Conservation (phyloP, 441 rosid genomes). For the Viola pubescens region DNA sequence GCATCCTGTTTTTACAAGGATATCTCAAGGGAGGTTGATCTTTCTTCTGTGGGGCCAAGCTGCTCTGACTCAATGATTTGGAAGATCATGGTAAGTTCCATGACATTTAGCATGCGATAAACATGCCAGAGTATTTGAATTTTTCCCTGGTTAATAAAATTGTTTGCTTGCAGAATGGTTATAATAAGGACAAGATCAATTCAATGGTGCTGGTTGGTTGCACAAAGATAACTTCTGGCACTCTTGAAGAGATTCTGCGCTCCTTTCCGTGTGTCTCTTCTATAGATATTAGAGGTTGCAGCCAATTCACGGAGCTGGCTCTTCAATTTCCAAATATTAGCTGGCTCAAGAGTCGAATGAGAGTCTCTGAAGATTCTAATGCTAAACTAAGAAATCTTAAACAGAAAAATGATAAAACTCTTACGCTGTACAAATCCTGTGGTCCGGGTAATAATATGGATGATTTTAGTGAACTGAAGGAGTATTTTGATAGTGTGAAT, state of each 20-base stretch:
- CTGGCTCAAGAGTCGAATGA: constrained; percentile 50
- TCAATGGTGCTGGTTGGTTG: constrained; percentile 79
- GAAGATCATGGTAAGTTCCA: constrained; percentile 59
- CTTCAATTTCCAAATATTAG: constrained; percentile 44
- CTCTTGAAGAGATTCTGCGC: constrained; percentile 64
- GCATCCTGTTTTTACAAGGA: constrained; percentile 70
- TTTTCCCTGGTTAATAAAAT: constrained; percentile 21
- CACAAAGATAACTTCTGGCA: constrained; percentile 54
- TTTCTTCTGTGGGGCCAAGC: constrained; percentile 66
- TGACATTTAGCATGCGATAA: constrained; percentile 1
- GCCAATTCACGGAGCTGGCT: constrained; percentile 66
- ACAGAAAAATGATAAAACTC: constrained; percentile 41
- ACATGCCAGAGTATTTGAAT: neutral
- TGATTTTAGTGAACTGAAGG: constrained; percentile 90
- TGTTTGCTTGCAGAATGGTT: constrained; percentile 63
- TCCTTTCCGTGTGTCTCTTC: constrained; percentile 58
- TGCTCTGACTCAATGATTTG: constrained; percentile 62
- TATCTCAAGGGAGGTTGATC: constrained; percentile 67
- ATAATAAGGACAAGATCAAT: constrained; percentile 62
- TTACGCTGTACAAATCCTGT: constrained; percentile 13
- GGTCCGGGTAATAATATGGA: constrained; percentile 47
- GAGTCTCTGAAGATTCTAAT: constrained; percentile 39
- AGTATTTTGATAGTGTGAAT: constrained; percentile 90
- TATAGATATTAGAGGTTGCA: constrained; percentile 83
- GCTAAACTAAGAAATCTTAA: constrained; percentile 61